These are phyloP conservation scores for Corchorus olitorius DNA, from an alignment of 345 rosid genomes.

Conservation along the genomic window DNA sequence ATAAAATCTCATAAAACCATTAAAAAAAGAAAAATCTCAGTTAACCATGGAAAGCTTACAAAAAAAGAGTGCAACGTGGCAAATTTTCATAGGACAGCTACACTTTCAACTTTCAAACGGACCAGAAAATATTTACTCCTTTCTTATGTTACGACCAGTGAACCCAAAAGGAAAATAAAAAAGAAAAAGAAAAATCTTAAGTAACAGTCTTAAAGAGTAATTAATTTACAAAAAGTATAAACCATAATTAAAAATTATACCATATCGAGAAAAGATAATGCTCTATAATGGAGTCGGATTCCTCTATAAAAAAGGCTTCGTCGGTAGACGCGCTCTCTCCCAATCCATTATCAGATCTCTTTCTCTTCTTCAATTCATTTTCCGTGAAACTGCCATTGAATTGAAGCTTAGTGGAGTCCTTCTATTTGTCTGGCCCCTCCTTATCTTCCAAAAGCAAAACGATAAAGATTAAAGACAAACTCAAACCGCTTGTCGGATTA, in stretches of 20 bases:
- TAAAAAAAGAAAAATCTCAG: background rate
- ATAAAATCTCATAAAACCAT: no score
- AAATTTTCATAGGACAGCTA: background rate
- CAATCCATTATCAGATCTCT: background rate
- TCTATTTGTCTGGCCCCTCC: no score
- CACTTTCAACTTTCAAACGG: background rate
- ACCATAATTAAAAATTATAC: background rate
- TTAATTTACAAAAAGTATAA: background rate
- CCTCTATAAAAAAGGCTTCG: constrained; percentile 8
- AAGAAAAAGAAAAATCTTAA: no score
- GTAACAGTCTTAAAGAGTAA: no score
- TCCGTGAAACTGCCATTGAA: background rate
- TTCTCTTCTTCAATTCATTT: background rate
- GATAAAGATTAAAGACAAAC: background rate
- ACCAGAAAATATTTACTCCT: background rate
- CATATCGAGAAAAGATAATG: background rate
- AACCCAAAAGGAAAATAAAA: background rate
- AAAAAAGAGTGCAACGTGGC: background rate
- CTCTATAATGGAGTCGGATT: background rate
- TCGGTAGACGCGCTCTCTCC: background rate
- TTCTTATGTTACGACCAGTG: background rate
- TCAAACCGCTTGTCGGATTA: background rate
- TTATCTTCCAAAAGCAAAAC: background rate
- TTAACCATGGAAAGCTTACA: background rate
- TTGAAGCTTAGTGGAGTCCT: background rate